Base-by-base conservation (phyloP, 352 stramenopile genomes). In the Phytopythium sindhum region DNA sequence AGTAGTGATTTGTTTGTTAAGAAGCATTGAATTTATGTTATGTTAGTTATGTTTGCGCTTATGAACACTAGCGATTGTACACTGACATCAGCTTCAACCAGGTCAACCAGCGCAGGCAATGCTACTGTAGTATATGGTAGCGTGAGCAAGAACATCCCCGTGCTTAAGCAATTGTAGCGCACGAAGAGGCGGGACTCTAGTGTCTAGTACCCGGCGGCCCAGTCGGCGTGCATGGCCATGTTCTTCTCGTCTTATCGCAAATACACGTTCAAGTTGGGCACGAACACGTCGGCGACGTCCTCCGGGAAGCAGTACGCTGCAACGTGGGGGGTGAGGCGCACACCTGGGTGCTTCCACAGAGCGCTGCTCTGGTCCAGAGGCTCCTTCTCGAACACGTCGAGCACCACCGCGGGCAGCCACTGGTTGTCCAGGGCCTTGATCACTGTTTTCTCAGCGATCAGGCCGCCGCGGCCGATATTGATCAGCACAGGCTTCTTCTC, bases 391-490 rank as follows among this genome's bases (percentile, higher is more conserved):
- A 84, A 77, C 31, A 87, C 78, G 45, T 90, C 81, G 57, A 88
- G 66, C 31, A 83, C 75, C 12, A 66, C 70, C 50, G 66, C 74
- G 33, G 77, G 78, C 28, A 96, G 75, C 68, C 79, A 89, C 12
- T 75, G 21, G 8, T 65, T 69, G 64, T 94, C 79, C 11, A 96
- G 73, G 31, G 84, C 82, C 24, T 61, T 45, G 26, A 95, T 28
- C 44, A 96, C 67, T 35, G 61, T 69, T 23, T 57, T 21, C 61
- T 93, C 82, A 15, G 64, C 63, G 55, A 96, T 82, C 53, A 97
- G 69, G 60, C 95, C 88, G 24, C 90, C 90, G 33, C 90, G 81
- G 15, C 90, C 90, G 24, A 95, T 86, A 71, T 97, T 97, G 68
- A 97, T 81, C 63, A 97, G 83, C 45, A 93, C 80, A n/a, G 86